Percentiles rank a stretch among this genome's conserved stretches.
phyloP scores from a whole-genome alignment of 768 basidiomycete species.

The Fomitopsis pulvina region DNA sequence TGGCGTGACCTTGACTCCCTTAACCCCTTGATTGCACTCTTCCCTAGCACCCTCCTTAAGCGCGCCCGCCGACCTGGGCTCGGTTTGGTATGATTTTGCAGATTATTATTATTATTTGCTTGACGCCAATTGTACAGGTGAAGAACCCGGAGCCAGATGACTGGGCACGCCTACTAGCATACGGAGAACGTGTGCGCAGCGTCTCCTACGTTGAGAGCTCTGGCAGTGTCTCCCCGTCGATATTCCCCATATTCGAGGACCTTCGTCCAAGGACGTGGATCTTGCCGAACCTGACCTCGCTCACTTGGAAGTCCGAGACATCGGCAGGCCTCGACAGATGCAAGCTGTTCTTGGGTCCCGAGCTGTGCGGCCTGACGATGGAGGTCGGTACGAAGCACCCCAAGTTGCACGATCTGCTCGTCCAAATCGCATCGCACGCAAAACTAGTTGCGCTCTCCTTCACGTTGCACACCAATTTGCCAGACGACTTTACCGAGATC shows the following conservation, averaged over 20 bases:
- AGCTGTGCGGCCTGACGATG: constrained; percentile 51
- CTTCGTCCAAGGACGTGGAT: constrained; percentile 56
- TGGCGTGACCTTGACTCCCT: constrained; percentile 79
- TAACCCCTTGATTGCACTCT: constrained; percentile 63
- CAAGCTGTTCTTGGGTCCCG: constrained; percentile 59
- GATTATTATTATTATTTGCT: not conserved
- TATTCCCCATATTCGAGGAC: constrained; percentile 64
- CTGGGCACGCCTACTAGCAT: constrained; percentile 60
- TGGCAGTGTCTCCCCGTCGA: constrained; percentile 54
- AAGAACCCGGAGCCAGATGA: constrained; percentile 59
- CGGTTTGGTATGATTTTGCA: constrained; percentile 54
- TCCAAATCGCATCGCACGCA: constrained; percentile 55
- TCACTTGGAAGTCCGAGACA: constrained; percentile 70
- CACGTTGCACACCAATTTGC: constrained; percentile 60
- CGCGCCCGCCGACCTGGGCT: constrained; percentile 67
- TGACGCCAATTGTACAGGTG: constrained; percentile 34
- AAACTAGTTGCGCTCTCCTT: constrained; percentile 65
- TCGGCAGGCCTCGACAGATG: constrained; percentile 59
- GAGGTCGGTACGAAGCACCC: constrained; percentile 56
- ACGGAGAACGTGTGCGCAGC: constrained; percentile 61
- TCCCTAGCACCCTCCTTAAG: constrained; percentile 61
- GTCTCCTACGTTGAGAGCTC: constrained; percentile 64
- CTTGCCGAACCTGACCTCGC: constrained; percentile 60
- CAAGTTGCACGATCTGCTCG: constrained; percentile 54
- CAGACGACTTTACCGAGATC: constrained; percentile 65